Evolutionary conservation across 305 asterid species (phyloP), one percentile per base, ranked within the genome.

Genomic region (Rubia peregrina): DNA sequence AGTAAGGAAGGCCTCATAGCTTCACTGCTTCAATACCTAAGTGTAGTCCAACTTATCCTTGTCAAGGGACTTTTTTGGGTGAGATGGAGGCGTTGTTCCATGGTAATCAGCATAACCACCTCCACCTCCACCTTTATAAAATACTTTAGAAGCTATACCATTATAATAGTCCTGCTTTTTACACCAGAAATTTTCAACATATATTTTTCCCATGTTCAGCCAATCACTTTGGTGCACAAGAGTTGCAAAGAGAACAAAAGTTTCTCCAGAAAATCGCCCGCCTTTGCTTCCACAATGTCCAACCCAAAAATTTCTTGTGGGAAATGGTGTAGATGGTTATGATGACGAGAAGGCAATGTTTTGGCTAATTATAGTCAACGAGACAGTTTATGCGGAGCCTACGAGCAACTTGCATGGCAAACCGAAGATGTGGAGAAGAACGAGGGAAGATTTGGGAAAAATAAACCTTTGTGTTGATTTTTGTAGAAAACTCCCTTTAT

Each of bases 141-240:
- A 85, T 79, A 87, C 83, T 79, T 94, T 96, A 61, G 95, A 80
- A 61, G 97, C 96, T 71, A 91, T 86, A 22, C 97, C 96, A 55
- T 82, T 80, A 72, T 94, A 91, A 77, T 91, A 94, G 65, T 91
- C 96, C 84, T 85, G 98, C 80, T 88, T 93, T 72, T 83, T 88
- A 88, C 97, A 91, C 81, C 87, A 83, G 78, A 94, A 94, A 49
- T 91, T 96, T 75, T 94, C 96, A 36, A 94, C 97, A 5, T 91
- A 94, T 73, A 97, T 85, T 77, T 93, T 85, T 61, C 99, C 99
- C 85, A 91, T 89, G 81, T 89, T 91, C 75, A 89, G 96, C 21
- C 96, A 74, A 68, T 94, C 93, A 73, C 95, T 85, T 73, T 85
- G 91, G 68, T 89, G 96, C 90, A 87, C 72, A 19, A 81, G 90